Base-by-base conservation (phyloP, 805 yeast genomes). In the Pichia sporocuriosa region DNA sequence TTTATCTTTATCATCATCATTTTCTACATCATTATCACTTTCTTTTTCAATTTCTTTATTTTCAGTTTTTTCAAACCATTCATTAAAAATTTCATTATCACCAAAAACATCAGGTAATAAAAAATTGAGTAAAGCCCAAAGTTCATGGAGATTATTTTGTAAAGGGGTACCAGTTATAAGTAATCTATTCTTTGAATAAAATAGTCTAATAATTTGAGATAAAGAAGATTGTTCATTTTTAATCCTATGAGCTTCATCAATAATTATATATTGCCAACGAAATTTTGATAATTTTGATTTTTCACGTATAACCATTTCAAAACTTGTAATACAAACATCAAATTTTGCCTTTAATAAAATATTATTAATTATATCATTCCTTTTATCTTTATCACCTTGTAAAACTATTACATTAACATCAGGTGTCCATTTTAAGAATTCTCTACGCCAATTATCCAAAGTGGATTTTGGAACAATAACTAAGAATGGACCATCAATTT, bases 221-320 rank as follows among this genome's bases (percentile, higher is more conserved):
- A 90, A 68, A 29, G 93, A 81, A 50, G 94, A 81, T 56, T 86
- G 94, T 57, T 93, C 97, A 59, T 93, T 93, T 58, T 90, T 90
- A 59, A 90, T 90, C 59, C 97, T 77, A 62, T 90, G 98, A 3
- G 97, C 97, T 63, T 89, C 97, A 66, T 90, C 98, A 39, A 90
- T 86, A 17, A 93, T 73, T 42, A 93, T 80, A 60, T 90, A 90
- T 63, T 89, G 89, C 97, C 97, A 90, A 38, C 83, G 80, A 44
- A 90, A 66, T 59, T 84, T 87, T 54, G 84, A 84, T 53, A 93
- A 68, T 33, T 76, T 75, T 15, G 84, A 58, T 60, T 90, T 90
- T 59, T 90, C 98, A 45, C 94, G 76, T 36, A 90, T 79, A 17
- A 93, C 93, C 81, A 88, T 85, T 57, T 90, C 97, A 59, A 84